Conservation (phyloP, 148 eudicot genomes). For the Suaeda aralocaspica region DNA sequence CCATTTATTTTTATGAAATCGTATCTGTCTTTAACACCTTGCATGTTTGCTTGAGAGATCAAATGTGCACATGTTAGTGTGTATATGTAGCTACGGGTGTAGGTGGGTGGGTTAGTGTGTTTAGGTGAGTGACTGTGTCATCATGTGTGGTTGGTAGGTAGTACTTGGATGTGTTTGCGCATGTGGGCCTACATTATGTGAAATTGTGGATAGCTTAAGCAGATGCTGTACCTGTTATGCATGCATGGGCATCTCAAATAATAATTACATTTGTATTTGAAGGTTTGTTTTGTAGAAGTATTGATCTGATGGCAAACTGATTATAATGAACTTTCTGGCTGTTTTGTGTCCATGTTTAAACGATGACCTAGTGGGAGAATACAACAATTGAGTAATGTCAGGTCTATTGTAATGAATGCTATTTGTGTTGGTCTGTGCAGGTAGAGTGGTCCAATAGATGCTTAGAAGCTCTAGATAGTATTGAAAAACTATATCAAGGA, state of each 20-base stretch:
- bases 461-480: constrained; percentile 61
- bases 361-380: constrained; percentile 3
- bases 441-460: constrained; percentile 77
- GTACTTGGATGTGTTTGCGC: background rate
- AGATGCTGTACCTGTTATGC: background rate
- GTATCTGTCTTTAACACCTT: background rate
- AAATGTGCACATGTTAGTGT: background rate
- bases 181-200: background rate
- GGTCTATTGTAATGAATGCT: background rate
- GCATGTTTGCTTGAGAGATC: background rate
- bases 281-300: background rate
- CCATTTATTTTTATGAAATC: background rate
- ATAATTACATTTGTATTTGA: background rate
- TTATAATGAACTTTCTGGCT: background rate
- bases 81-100: background rate
- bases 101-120: background rate
- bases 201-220: background rate
- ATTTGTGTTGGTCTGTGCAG: constrained; percentile 36
- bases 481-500: constrained; percentile 64
- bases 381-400: background rate
- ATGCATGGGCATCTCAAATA: background rate
- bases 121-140: background rate
- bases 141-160: background rate
- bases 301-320: background rate
- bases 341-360: background rate